These are phyloP conservation scores for Cymbopogon citratus DNA, from an alignment of 176 grass and related monocot genomes.

Conservation along the genomic window DNA sequence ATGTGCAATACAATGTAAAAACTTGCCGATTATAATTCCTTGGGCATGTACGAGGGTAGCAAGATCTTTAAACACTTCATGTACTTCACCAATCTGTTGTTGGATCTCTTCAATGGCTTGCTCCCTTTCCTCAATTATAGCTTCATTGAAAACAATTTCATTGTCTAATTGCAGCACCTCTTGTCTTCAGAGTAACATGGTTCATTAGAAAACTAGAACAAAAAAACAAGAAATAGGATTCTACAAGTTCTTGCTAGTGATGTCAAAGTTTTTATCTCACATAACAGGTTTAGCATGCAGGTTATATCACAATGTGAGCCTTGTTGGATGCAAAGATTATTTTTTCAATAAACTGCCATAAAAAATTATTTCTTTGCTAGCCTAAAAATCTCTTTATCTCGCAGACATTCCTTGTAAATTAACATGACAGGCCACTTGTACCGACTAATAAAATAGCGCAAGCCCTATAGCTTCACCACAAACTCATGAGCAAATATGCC, in stretches of 20 bases:
- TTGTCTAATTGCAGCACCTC: constrained; percentile 86
- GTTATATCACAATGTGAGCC: neutral
- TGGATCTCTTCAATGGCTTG: constrained; percentile 93
- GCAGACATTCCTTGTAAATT: neutral
- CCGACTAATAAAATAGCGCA: neutral
- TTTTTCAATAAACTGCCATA: neutral
- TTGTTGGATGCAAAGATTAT: neutral
- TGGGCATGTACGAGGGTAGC: constrained; percentile 85
- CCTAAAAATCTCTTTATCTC: neutral
- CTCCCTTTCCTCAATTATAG: constrained; percentile 94
- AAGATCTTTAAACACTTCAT: constrained; percentile 95
- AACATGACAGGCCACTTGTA: neutral
- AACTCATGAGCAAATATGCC: neutral
- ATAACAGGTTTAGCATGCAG: neutral
- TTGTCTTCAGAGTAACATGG: constrained; percentile 51
- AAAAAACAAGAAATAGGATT: neutral
- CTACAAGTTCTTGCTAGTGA: neutral
- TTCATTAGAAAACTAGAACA: neutral
- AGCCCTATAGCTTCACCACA: neutral
- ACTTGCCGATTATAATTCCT: constrained; percentile 71
- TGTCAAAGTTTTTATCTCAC: neutral
- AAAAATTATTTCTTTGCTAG: neutral
- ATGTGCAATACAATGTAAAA: neutral
- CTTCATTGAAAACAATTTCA: constrained; percentile 93
- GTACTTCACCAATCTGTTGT: constrained; percentile 91